These are phyloP conservation scores for Penicillium sp. DNA, from an alignment of 2,329 filamentous ascomycete genomes.

Conservation along the genomic window DNA sequence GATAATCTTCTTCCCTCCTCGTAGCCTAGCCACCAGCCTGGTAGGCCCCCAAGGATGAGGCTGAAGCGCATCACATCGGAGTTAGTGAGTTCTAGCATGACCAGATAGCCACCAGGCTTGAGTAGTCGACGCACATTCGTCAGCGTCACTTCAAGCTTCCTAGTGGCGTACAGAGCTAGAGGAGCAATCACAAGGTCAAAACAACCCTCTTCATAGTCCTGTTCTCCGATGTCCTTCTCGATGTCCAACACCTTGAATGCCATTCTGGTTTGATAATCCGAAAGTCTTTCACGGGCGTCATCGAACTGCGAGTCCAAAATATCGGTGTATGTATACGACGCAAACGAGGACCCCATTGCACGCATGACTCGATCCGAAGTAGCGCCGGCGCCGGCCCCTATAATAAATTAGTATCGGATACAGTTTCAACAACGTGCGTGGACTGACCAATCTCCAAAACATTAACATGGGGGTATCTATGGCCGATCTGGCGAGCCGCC, in stretches of 20 bases:
- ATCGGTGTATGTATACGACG: slow-evolving; percentile 51
- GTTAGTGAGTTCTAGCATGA: slow-evolving; percentile 45
- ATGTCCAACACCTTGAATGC: slow-evolving; percentile 39
- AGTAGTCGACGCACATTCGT: slow-evolving; percentile 40
- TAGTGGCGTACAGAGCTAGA: slow-evolving; percentile 32
- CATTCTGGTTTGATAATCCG: slow-evolving; percentile 28
- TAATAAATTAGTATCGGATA: neutral
- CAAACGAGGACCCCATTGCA: slow-evolving; percentile 25
- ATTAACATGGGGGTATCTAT: slow-evolving; percentile 46
- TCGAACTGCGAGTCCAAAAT: slow-evolving; percentile 47
- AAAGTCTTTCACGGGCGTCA: slow-evolving; percentile 33
- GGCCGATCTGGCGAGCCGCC: slow-evolving; percentile 37
- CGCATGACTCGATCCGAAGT: slow-evolving; percentile 13
- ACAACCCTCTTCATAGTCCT: slow-evolving; percentile 35
- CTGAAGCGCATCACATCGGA: slow-evolving; percentile 23
- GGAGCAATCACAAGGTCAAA: slow-evolving; percentile 45
- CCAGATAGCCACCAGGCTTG: slow-evolving; percentile 50
- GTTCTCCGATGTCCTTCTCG: slow-evolving; percentile 31
- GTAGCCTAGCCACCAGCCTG: slow-evolving; percentile 40
- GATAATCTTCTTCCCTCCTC: slow-evolving; percentile 26
- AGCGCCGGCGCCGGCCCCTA: slow-evolving; percentile 20
- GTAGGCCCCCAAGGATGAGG: slow-evolving; percentile 33
- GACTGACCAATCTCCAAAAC: slow-evolving; percentile 43
- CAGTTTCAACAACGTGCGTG: too few species aligned
- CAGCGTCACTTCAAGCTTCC: slow-evolving; percentile 24